These are phyloP conservation scores for Spencermartinsiella europaea DNA, from an alignment of 805 yeast genomes.

Conservation along the genomic window DNA sequence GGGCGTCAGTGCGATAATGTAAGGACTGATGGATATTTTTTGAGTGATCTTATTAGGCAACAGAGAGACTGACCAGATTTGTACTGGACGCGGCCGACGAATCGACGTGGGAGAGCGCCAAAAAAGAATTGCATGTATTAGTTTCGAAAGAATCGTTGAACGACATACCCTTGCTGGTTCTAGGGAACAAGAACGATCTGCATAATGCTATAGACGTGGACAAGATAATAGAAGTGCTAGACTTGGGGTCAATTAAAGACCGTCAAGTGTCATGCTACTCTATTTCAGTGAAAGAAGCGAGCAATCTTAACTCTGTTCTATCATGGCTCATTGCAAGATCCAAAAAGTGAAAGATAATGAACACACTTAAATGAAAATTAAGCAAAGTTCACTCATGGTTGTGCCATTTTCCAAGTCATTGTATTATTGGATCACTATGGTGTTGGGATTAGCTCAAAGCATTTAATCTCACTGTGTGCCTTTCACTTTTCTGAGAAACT, in stretches of 20 bases:
- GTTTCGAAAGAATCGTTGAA: constrained; percentile 27
- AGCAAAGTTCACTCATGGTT: no score
- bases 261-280: constrained; percentile 34
- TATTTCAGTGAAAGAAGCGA: constrained; percentile 33
- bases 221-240: constrained; percentile 29
- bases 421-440: no score
- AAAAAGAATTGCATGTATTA: constrained; percentile 30
- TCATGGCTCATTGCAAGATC: constrained; percentile 31
- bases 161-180: constrained; percentile 33
- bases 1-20: constrained; percentile 33
- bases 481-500: no score
- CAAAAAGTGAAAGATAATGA: constrained; percentile 7
- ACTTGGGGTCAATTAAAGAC: constrained; percentile 28
- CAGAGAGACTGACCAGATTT: no score
- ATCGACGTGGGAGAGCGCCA: constrained; percentile 28
- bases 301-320: constrained; percentile 32
- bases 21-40: constrained; percentile 14
- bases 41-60: no score
- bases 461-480: no score
- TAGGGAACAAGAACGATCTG: constrained; percentile 35
- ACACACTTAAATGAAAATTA: no score
- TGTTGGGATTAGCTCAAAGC: no score
- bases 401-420: no score
- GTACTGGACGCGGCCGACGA: constrained; percentile 35
- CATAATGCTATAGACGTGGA: constrained; percentile 30